Percentiles rank a stretch among this genome's conserved stretches.
Conservation (phyloP, 2,329 filamentous ascomycete species). For the Clonostachys byssicola region DNA sequence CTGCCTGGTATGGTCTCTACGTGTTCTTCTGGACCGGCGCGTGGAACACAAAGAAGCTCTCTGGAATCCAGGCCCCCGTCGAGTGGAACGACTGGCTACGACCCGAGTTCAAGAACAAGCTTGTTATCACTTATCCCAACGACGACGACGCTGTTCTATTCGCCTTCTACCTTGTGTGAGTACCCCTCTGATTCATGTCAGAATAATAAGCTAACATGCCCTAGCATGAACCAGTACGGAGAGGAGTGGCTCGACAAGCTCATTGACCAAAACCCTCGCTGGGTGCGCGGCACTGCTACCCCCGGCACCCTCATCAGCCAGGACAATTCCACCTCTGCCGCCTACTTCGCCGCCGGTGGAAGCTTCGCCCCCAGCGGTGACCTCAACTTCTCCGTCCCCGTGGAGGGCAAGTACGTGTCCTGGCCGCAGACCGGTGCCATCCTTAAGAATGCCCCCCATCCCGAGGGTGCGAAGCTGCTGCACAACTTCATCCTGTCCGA, state of each 20-base stretch:
- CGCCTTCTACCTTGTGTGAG: slow-evolving; percentile 43
- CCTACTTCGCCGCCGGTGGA: slow-evolving; percentile 22
- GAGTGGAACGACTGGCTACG: slow-evolving; percentile 37
- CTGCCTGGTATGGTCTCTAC: slow-evolving; percentile 33
- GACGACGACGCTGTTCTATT: slow-evolving; percentile 53
- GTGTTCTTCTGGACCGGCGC: slow-evolving; percentile 29
- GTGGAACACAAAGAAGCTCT: slow-evolving; percentile 27
- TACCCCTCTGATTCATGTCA: neutral
- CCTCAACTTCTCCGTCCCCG: slow-evolving; percentile 21
- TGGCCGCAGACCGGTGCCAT: slow-evolving; percentile 47
- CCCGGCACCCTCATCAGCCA: slow-evolving; percentile 25
- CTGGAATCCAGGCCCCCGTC: slow-evolving; percentile 21
- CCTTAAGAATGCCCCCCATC: slow-evolving; percentile 39
- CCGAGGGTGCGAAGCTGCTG: slow-evolving; percentile 45
- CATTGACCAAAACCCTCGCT: slow-evolving; percentile 41
- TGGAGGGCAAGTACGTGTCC: slow-evolving; percentile 32
- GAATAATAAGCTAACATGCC: neutral
- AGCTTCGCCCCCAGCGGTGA: slow-evolving; percentile 8
- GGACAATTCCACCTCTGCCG: slow-evolving; percentile 19
- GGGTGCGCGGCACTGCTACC: slow-evolving; percentile 47
- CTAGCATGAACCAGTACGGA: slow-evolving; percentile 34
- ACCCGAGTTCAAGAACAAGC: slow-evolving; percentile 47
- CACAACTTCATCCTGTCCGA: slow-evolving; percentile 37
- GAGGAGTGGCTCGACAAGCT: slow-evolving; percentile 40
- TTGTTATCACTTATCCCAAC: slow-evolving; percentile 51